Evolutionary conservation across 2,329 filamentous ascomycete species (phyloP), one percentile per base, ranked within the genome.

Genomic region (Fragosphaeria purpurea): DNA sequence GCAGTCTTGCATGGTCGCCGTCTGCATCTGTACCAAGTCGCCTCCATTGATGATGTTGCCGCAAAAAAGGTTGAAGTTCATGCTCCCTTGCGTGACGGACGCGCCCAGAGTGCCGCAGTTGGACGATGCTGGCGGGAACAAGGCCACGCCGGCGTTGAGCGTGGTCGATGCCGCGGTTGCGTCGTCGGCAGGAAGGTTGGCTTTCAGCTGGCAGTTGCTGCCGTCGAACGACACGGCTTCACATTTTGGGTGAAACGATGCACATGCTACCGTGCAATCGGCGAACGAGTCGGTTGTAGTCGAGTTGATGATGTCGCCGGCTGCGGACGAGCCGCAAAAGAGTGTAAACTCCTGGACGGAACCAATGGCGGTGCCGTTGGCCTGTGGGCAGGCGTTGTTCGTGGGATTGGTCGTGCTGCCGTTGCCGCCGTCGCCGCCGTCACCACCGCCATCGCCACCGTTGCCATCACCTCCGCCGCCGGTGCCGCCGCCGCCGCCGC

Each of bases 231-330:
- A 53, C 7, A 56, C 55, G 9, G 47, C 61, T 5, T 62, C 62
- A 50, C 62, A 63, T 52, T 55, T 58, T 0, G 64, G 60, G 48
- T 65, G 63, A 55, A 58, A 63, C 0, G 61, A 60, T 1, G 62
- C 57, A 50, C 60, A 64, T 1, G 61, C 44, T 38, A 63, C 63
- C 7, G 58, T 58, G 47, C 64, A 67, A 0, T 55, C 50, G 8
- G 45, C 13, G 8, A 62, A 55, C 44, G 57, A 55, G 43, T 53
- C 56, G 10, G 55, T 55, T 37, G 58, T 56, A 7, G 53, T 44
- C 5, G 47, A 50, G 51, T 57, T 47, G 13, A 62, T 41, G 2
- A 59, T 50, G 38, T 58, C 54, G 31, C 60, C 60, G 6, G 50
- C 55, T 1, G 61, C 40, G 34, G 55, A 53, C 30, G 57, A 52